Evolutionary conservation across 1,284 basidiomycete genomes (phyloP), one percentile per base, ranked within the genome.

Genomic region (Puccinia hordei): DNA sequence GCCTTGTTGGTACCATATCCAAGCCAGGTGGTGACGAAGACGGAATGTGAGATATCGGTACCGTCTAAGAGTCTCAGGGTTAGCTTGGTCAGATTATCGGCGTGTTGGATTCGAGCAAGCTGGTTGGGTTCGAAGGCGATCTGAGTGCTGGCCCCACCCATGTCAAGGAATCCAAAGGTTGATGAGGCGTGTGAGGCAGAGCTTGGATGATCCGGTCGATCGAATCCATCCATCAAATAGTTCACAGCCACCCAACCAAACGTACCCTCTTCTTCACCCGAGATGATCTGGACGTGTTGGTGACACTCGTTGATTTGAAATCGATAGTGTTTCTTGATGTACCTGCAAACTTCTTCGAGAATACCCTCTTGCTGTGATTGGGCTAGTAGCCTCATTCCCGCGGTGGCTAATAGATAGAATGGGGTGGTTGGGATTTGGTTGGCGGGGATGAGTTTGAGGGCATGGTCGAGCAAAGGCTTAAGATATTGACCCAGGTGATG

Each of bases 161-260:
- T 99, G 86, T 99, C 97, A 82, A 99, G 88, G 86, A 99, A 99
- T 4, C 97, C 97, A 84, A 94, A 98, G 3, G 97, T 98, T 46
- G 93, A 93, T 80, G 87, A 88, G 82, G 89, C 87, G 59, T 87
- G 85, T 8, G 61, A 41, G 24, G 85, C 85, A 80, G 86, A 85
- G 74, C 87, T 86, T 55, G 89, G 88, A 19, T 90, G 90, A 15
- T 22, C 30, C 12, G 51, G 33, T 55, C 17, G 49, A 19, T 89
- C 88, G 85, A 99, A 99, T 1, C 95, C 96, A 85, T 99, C 93
- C 94, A 98, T 97, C 63, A 99, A 91, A 86, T 99, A 99, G 86
- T 99, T 99, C 85, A 98, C 94, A 0, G 95, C 94, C 78, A 99
- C 94, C 97, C 97, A 99, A 1, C 97, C 97, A 86, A 96, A 97